These are phyloP conservation scores for Tylopilus plumbeoviolaceoides DNA, from an alignment of 768 basidiomycete genomes.

Conservation along the genomic window DNA sequence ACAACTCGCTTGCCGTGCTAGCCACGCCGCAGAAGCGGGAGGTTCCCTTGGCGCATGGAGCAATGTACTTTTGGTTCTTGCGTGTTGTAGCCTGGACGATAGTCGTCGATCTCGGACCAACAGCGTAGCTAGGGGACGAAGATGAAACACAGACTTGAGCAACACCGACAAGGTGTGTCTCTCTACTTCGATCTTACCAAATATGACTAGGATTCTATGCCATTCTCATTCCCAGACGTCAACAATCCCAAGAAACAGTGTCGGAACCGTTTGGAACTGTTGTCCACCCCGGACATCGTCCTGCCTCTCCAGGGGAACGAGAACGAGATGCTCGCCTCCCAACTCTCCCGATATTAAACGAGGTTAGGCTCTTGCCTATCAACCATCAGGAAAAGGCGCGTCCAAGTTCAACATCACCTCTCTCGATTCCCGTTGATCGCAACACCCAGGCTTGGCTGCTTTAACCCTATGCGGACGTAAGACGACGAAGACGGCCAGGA, in stretches of 20 bases:
- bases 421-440: no score
- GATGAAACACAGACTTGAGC: constrained; percentile 68
- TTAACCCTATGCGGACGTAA: no score
- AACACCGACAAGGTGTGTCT: constrained; percentile 60
- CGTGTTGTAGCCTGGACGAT: constrained; percentile 56
- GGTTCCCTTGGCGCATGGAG: constrained; percentile 59
- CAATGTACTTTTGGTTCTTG: constrained; percentile 57
- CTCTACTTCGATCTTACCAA: constrained; percentile 70
- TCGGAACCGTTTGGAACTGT: constrained; percentile 50
- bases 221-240: constrained; percentile 89
- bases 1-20: constrained; percentile 37
- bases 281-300: constrained; percentile 45
- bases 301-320: constrained; percentile 44
- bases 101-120: constrained; percentile 80
- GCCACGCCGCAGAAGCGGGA: constrained; percentile 59
- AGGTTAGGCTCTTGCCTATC: constrained; percentile 63
- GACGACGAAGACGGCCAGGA: no score
- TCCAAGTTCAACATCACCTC: constrained; percentile 63
- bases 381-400: constrained; percentile 65
- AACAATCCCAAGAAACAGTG: constrained; percentile 72
- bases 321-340: constrained; percentile 39
- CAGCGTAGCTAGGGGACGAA: constrained; percentile 64
- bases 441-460: no score
- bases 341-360: constrained; percentile 48
- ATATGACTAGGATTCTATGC: constrained; percentile 65